Evolutionary conservation across 139 green algal species (phyloP), one percentile per base, ranked within the genome.

Genomic region (Chlorella sorokiniana): DNA sequence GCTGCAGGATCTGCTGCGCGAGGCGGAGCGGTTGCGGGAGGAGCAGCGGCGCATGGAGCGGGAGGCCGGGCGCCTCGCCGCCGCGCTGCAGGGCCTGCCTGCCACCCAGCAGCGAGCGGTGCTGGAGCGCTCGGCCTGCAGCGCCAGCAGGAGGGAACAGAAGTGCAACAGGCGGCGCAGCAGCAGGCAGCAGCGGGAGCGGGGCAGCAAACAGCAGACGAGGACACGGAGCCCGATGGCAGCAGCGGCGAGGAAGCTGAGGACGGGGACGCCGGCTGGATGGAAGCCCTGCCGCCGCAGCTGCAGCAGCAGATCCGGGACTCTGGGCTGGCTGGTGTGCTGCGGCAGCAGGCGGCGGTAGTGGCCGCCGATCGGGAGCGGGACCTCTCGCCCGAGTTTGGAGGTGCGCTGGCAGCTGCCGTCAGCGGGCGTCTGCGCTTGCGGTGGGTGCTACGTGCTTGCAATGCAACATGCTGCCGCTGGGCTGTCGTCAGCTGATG

Each of bases 61-160:
- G 10, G 77, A 74, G 45, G 76, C 62, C 2, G 42, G 1, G 16
- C n/a, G 35, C 44, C 44, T 65, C 62, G 62, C 54, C 31, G 72
- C 35, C 10, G 72, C 69, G n/a, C 74, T 81, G 31, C 35, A 68
- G 52, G 73, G 41, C 52, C n/a, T 79, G 52, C 54, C 41, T 45
- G 75, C 29, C 0, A 18, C 38, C 14, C 8, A 81, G 74, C 38
- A 81, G 56, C 44, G 18, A 14, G 62, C 33, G 2, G 27, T 77
- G 62, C 52, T 77, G 6, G 63, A 56, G 29, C 52, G 0, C 38
- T 83, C 3, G 69, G 52, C 4, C 14, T 73, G 48, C 59, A 56
- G 64, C 37, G 1, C 8, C 22, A 38, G 73, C 40, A 69, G 23
- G 2, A 52, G n/a, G n/a, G 29, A 31, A 42, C 23, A 3, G 48